A percentile compares a stretch with the other conserved stretches of the same genome.
Evolutionary conservation across 1,139 yeast species (phyloP).

Genomic region (Barnettozyma hawaiiensis): DNA sequence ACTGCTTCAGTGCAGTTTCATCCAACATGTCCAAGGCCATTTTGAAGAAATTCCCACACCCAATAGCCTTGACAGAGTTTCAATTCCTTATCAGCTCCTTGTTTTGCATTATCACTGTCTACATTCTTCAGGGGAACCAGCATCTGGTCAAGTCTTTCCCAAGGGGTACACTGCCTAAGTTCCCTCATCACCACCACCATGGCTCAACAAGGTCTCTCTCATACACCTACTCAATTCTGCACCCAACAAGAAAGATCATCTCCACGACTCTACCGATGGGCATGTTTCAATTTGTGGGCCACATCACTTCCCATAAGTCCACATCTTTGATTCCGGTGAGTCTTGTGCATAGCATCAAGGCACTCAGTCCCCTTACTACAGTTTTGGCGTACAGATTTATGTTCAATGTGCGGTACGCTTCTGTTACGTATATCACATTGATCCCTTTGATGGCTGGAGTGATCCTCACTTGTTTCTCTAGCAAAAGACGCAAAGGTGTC

Average conservation of each 20-base stretch:
- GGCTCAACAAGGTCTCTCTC: constrained; percentile 23
- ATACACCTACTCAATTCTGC: constrained; percentile 33
- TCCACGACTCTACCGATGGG: constrained; percentile 88
- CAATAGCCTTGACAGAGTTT: constrained; percentile 78
- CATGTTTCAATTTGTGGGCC: constrained; percentile 84
- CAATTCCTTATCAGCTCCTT: constrained; percentile 70
- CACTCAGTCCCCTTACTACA: constrained; percentile 81
- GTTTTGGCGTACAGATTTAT: constrained; percentile 69
- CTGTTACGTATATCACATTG: constrained; percentile 70
- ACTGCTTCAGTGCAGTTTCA: constrained; percentile 72
- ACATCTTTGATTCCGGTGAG: constrained; percentile 86
- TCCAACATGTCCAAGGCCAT: constrained; percentile 77
- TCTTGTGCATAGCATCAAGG: constrained; percentile 86
- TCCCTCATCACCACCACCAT: too few species aligned
- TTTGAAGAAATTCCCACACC: constrained; percentile 61
- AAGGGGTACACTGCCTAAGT: constrained; percentile 48
- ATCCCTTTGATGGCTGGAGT: constrained; percentile 78
- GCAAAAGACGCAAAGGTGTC: constrained; percentile 22
- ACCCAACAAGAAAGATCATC: constrained; percentile 50
- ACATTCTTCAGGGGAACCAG: constrained; percentile 19
- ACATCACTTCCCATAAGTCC: constrained; percentile 83
- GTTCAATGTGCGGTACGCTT: constrained; percentile 51
- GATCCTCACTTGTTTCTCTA: constrained; percentile 62
- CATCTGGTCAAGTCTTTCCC: constrained; percentile 39
- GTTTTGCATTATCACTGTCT: constrained; percentile 37